Base-by-base conservation (phyloP, 768 basidiomycete genomes). In the Mycena galopus region DNA sequence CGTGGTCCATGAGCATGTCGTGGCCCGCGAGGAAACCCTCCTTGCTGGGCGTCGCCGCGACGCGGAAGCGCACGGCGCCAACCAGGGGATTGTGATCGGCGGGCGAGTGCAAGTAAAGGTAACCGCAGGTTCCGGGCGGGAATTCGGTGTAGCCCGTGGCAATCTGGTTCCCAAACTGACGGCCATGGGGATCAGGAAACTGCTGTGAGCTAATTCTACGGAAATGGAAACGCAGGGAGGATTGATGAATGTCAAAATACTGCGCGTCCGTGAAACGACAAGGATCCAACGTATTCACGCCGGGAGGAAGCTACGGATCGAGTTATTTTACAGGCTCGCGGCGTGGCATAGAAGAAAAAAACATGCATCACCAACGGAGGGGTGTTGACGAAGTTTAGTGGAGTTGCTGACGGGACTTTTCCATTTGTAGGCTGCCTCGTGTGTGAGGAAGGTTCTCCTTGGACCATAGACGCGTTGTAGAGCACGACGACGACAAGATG, bases 1-100 rank as follows among this genome's bases (percentile, higher is more conserved):
- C 74, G 67, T 69, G 65, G 0, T 17, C 4, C 55, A 75, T 65
- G 39, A 72, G 67, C 19, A 75, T 64, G 59, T 75, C 74, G 23
- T 66, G 67, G 33, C 74, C 67, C n/a, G 27, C 47, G 12, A 42
- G 21, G 57, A 75, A 61, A n/a, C 59, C 27, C 12, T 12, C 25
- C 29, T n/a, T n/a, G 65, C 32, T 27, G 47, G 56, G 32, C 4
- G 62, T 16, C 9, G 37, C 27, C 6, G 65, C 44, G 35, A 74
- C 32, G 23, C 73, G 69, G 42, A 72, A 67, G 32, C 65, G 65
- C 7, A 72, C 1, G 30, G 29, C 42, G 53, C 71, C 59, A n/a
- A 14, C 37, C 7, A 62, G 7, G 23, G 71, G 65, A 1, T n/a
- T 29, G 27, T 66, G 51, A 23, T 50, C n/a, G 23, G 66, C 27